A percentile compares a stretch with the other conserved stretches of the same genome.
These are phyloP conservation scores for Eimeria falciformis DNA, from an alignment of 169 alveolate genomes.

Conservation along the genomic window DNA sequence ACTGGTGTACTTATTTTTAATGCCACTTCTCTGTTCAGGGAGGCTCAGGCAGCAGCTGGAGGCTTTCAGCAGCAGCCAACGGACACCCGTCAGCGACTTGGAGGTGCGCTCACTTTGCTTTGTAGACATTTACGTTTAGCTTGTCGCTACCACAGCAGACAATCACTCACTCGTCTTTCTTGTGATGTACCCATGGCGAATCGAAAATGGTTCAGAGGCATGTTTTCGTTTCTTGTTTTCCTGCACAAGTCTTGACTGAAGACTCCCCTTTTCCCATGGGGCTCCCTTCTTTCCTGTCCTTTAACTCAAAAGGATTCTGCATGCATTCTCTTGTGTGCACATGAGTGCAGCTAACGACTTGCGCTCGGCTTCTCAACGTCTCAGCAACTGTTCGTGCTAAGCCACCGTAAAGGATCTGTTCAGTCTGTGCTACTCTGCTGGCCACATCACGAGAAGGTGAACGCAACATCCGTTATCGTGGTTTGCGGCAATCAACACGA, in stretches of 20 bases:
- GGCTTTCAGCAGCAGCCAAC: background rate
- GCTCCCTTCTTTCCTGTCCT: no score
- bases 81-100: background rate
- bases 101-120: background rate
- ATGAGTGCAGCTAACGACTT: background rate
- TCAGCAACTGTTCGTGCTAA: slow-evolving; percentile 21
- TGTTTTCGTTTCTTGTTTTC: no score
- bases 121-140: background rate
- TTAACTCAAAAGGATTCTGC: no score
- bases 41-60: slow-evolving; percentile 22
- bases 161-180: no score
- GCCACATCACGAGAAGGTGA: background rate
- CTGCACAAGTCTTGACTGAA: no score
- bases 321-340: no score
- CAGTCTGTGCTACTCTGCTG: background rate
- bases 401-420: background rate
- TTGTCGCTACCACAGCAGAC: no score
- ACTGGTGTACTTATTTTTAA: background rate
- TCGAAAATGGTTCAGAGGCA: no score
- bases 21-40: background rate
- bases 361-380: background rate
- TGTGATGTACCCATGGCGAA: no score
- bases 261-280: no score
- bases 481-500: no score
- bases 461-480: no score